Evolutionary conservation across 495 filamentous ascomycete genomes (phyloP), one percentile per base, ranked within the genome.

Genomic region (Penicillium roqueforti): DNA sequence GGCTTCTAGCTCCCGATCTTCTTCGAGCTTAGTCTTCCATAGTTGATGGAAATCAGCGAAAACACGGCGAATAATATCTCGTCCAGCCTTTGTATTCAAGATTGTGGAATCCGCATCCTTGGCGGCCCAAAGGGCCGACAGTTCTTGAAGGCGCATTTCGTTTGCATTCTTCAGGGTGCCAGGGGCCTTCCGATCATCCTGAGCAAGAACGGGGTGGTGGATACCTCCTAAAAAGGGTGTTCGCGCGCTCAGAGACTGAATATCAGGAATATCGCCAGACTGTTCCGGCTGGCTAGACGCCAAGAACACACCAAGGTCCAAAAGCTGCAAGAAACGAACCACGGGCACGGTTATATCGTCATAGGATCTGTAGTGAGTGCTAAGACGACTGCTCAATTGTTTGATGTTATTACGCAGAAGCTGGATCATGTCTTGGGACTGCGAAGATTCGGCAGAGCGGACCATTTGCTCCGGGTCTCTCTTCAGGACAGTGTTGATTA

Each of bases 261-360:
- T 68, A 23, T 54, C 60, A 60, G 56, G 60, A 25, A 56, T 36
- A 47, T 62, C 54, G 42, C 60, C 51, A 6, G 65, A 50, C 20
- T 63, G 16, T 4, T 63, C 54, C 6, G 56, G 54, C n/a, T 58
- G 49, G 28, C 48, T 62, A 6, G 66, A 76, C 34, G 77, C 75
- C 26, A 96, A 68, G 14, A 80, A 86, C 28, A 95, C 63, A 11
- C 91, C 90, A 51, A 92, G 66, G 56, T 87, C 86, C 10, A 99
- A 75, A 50, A 89, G 86, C 49, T 87, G 83, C 8, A 97, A 77
- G 58, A 97, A 91, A 41, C 86, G 88, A 53, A 92, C 76, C 37
- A 90, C 73, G 3, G 92, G 92, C 43, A 78, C 76, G 0, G 86
- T 87, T 44, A 97, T 77, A 67, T 99, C 93, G 50, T 88, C 87